Evolutionary conservation across 805 yeast species (phyloP), one percentile per base, ranked within the genome.

Genomic region (Teunomyces stri): DNA sequence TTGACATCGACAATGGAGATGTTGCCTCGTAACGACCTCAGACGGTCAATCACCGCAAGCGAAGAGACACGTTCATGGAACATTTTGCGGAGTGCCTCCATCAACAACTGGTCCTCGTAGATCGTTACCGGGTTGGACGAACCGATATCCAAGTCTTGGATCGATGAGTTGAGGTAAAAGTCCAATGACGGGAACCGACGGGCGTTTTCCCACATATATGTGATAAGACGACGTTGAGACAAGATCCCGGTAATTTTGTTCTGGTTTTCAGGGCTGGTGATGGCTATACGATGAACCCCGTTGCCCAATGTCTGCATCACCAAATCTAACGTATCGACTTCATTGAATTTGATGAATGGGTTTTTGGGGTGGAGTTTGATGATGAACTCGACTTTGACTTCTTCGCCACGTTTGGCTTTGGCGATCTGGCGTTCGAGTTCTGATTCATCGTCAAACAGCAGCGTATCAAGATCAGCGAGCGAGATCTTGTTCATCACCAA

Each of bases 271-370:
- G 49, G 47, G 60, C 81, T 74, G 18, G 85, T 77, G 47, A 91
- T 87, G 9, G 97, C 96, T 16, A 92, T 81, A 61, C 99, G 78
- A 69, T 94, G 99, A 3, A 91, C 96, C 16, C 99, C 99, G 34
- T 87, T 81, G n/a, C 97, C 98, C 51, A 92, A 73, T 10, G 87
- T 82, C 64, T 89, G 95, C 57, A 88, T 87, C 2, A 89, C 97
- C 4, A 81, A 77, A 36, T 84, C 75, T 44, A 92, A 70, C 16
- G 83, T 79, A 47, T 85, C 90, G 18, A 68, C 55, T 57, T 88
- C 90, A 38, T 82, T 79, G 48, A 94, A 72, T 60, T 88, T 87
- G 51, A 87, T 78, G 60, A 91, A 89, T 2, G 96, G 96, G 59
- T 89, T 92, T 62, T 91, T 91, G 28, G 89, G 90, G 18, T 92